Base-by-base conservation (phyloP, 2,329 filamentous ascomycete genomes). In the Mollisiaceae sp. region DNA sequence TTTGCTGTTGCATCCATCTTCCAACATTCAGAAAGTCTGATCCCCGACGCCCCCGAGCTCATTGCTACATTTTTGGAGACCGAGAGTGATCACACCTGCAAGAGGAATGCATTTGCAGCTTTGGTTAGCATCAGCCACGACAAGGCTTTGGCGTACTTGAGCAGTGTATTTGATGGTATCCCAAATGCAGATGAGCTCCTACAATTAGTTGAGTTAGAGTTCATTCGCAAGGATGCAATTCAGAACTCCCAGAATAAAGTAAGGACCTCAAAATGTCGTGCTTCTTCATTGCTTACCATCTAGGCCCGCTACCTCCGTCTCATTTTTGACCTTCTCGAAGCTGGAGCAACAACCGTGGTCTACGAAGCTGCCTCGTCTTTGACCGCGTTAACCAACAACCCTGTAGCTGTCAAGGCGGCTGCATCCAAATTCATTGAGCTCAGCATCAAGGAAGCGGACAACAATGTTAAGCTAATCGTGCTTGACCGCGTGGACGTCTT, bases 381-480 rank as follows among this genome's bases (percentile, higher is more conserved):
- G 64, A 98, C 94, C 8, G 90, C 94, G 1, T 86, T 99, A 61
- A 99, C 95, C 22, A 96, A 88, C 79, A 99, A 99, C 80, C 94
- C 95, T 0, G 95, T 99, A 14, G 95, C 95, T 20, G 94, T 99
- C 66, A 99, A 98, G 81, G 95, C 95, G 32, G 95, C 95, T 11
- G 95, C 95, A 15, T 87, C 88, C 72, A 99, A 99, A 77, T 95
- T 99, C 77, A 97, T 98, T 70, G 95, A 99, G 79, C 84, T 99
- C 9, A 93, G 91, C 77, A 97, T 99, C 77, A 97, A 97, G 81
- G 95, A 98, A 80, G 90, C 95, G 0, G 95, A 99, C 78, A 99
- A 99, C 83, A 99, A 99, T 76, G 95, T 99, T 70, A 99, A 99
- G 82, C 89, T 99, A 55, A 99, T 99, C 72, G 95, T 99, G 22